A percentile compares a stretch with the other conserved stretches of the same genome.
Conservation (phyloP, 306 rosid genomes). For the Sicyos edulis region DNA sequence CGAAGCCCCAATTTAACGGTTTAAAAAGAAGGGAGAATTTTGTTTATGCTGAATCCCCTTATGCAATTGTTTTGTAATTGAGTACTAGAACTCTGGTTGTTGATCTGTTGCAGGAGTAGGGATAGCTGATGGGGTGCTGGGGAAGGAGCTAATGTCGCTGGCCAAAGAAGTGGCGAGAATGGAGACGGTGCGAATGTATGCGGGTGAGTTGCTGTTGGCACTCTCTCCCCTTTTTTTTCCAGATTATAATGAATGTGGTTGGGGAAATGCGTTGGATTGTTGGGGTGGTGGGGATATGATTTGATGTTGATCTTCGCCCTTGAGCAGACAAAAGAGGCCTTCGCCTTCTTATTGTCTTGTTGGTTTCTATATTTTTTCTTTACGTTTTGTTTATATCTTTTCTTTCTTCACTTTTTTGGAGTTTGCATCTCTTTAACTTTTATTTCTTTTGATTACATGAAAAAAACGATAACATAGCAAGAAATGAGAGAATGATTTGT, state of each 20-base stretch:
- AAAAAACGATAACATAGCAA: not conserved
- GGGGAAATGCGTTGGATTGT: not conserved
- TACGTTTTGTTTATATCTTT: no score
- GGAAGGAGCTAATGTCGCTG: slow-evolving; percentile 76
- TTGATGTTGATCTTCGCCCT: not conserved
- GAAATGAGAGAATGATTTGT: not conserved
- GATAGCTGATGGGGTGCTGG: slow-evolving; percentile 45
- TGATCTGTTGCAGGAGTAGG: slow-evolving; percentile 41
- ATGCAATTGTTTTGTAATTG: not conserved
- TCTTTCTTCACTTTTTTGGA: no score
- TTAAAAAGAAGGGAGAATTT: no score
- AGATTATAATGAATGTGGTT: not conserved
- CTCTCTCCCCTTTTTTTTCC: not conserved
- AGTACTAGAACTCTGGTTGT: not conserved
- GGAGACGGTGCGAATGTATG: slow-evolving; percentile 73
- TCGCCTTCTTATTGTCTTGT: no score
- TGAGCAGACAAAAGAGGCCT: no score
- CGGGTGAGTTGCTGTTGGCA: slow-evolving; percentile 39
- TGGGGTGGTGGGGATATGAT: not conserved
- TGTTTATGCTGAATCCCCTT: not conserved
- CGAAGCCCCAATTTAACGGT: no score
- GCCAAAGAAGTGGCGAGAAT: slow-evolving; percentile 89
- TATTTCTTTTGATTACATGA: no score
- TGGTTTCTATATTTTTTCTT: no score
- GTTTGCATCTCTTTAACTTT: no score